Evolutionary conservation across 1,284 basidiomycete species (phyloP).

Genomic region (Ganoderma sinense): DNA sequence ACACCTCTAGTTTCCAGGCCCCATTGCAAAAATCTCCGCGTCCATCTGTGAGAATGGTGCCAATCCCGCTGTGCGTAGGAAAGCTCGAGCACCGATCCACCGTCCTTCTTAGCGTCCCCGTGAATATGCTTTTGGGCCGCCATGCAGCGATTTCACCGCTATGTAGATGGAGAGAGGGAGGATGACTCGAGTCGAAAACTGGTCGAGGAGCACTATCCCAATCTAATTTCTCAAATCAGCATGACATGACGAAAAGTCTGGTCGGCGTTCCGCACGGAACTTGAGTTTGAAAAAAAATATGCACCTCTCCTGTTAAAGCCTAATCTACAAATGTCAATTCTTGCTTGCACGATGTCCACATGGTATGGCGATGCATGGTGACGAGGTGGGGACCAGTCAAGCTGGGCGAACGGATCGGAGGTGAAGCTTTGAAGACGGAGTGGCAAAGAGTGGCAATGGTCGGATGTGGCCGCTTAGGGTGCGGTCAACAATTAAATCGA

Average conservation of each 20-base stretch:
- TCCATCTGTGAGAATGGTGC: constrained; percentile 32
- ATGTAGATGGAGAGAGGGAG: not conserved
- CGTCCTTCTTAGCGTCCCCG: constrained; percentile 28
- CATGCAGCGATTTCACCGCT: not conserved
- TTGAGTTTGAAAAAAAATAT: too few relatives aligned
- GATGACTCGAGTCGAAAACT: not conserved
- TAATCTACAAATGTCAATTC: not conserved
- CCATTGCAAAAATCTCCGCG: constrained; percentile 33
- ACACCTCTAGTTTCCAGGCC: constrained; percentile 39
- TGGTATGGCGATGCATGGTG: not conserved
- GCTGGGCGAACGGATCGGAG: too few relatives aligned
- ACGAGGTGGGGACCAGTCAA: not conserved
- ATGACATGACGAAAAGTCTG: not conserved
- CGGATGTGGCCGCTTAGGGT: too few relatives aligned
- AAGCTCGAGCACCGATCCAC: constrained; percentile 21
- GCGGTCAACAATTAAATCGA: too few relatives aligned
- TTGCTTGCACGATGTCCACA: not conserved
- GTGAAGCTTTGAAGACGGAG: too few relatives aligned
- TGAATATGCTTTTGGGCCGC: not conserved
- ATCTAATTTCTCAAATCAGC: not conserved
- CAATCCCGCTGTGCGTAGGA: constrained; percentile 26
- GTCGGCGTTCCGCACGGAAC: constrained; percentile 1
- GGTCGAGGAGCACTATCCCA: not conserved
- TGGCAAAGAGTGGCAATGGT: too few relatives aligned
- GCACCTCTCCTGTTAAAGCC: not conserved